Evolutionary conservation across 2,329 filamentous ascomycete species (phyloP), one percentile per base, ranked within the genome.

Genomic region (Alternaria ethzedia): DNA sequence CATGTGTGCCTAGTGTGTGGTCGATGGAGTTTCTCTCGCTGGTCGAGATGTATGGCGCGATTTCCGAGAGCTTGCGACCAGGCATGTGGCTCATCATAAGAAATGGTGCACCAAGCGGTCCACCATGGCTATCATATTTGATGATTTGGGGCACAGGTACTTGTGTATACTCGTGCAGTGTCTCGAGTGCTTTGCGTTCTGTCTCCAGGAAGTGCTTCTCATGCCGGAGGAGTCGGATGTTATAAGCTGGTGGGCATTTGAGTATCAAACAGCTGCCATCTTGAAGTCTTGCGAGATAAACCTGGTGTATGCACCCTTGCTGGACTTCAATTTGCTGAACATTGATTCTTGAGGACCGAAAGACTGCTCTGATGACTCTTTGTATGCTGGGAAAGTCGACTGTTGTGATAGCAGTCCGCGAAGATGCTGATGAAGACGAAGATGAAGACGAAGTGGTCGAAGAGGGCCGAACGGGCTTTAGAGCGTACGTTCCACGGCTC

Each of bases 131-230:
- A 57, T 81, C 76, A 57, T 79, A 80, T 28, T 81, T 79, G 66
- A 84, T 75, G 21, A 83, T 65, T 12, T 76, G 70, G 6, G 83
- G 79, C 8, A 81, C 74, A 6, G 80, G 75, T 10, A 83, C 57
- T 45, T 72, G 70, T 3, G 78, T 75, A 49, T 76, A 75, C 45
- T 79, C 71, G 54, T 69, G 72, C 7, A 84, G 70, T 4, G 78
- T 71, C 54, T 81, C 76, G 5, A 84, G 73, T 3, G 77, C 75
- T 56, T 71, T 72, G 4, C 76, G 74, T 72, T 84, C 82, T 0
- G 75, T 77, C 57, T 80, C 79, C 4, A 84, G 67, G 12, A 77
- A 72, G 32, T 79, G 72, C 50, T 80, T 79, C 66, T 85, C 83
- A 50, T 82, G 80, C 8, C 82, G 79, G 13, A 85, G 75, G 11